These are phyloP conservation scores for Russula emetica DNA, from an alignment of 768 basidiomycete genomes.

Conservation along the genomic window DNA sequence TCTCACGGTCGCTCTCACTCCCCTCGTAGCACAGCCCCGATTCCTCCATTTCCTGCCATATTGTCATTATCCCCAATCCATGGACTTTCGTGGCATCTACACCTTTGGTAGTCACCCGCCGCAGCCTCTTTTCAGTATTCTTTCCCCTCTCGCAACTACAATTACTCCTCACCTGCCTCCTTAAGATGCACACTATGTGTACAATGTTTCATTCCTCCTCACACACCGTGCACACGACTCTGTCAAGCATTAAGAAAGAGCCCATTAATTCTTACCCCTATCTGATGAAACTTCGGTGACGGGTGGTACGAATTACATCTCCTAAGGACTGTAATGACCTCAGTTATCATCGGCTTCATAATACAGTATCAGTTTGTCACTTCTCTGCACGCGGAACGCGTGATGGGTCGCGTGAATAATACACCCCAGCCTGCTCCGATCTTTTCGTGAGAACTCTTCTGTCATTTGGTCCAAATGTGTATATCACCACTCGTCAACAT, in stretches of 20 bases:
- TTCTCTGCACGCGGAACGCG: neutral
- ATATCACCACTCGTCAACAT: neutral
- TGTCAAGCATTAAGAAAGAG: neutral
- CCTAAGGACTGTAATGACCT: neutral
- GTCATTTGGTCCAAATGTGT: neutral
- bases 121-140: neutral
- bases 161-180: neutral
- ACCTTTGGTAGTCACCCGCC: conserved; percentile 3
- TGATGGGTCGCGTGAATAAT: neutral
- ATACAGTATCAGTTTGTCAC: neutral
- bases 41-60: neutral
- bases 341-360: neutral
- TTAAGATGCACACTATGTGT: neutral
- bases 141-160: neutral
- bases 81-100: neutral
- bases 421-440: neutral
- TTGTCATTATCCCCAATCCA: neutral
- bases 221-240: neutral
- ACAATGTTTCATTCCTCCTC: neutral
- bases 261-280: neutral
- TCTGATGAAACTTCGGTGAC: neutral
- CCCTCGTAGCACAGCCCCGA: neutral
- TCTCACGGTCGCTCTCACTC: neutral
- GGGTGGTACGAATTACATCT: neutral
- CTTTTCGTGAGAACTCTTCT: neutral